phyloP scores from a whole-genome alignment of 768 basidiomycete genomes.

The Phylloporus sp. region DNA sequence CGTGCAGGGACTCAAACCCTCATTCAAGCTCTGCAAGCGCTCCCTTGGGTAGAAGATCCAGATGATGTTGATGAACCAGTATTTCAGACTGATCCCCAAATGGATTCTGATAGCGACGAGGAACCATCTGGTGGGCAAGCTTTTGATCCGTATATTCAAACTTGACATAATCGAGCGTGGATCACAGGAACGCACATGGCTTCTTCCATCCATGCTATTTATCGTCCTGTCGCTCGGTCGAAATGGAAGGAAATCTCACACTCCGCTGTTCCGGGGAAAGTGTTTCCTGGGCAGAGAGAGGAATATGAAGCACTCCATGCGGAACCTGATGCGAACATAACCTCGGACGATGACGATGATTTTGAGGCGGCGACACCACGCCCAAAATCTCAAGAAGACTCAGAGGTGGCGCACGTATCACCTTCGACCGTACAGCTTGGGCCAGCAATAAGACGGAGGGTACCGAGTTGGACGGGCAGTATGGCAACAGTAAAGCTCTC shows the following conservation, averaged over 20 bases:
- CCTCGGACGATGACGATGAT: slow-evolving; percentile 54
- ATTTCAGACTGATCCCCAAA: slow-evolving; percentile 35
- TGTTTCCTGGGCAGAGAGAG: slow-evolving; percentile 9
- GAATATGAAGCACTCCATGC: slow-evolving; percentile 32
- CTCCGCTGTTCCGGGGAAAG: slow-evolving; percentile 10
- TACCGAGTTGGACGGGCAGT: slow-evolving; percentile 47
- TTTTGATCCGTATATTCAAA: slow-evolving; percentile 8
- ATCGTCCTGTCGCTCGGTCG: slow-evolving; percentile 72
- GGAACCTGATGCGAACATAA: slow-evolving; percentile 30
- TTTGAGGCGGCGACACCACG: slow-evolving; percentile 53
- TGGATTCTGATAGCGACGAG: slow-evolving; percentile 62
- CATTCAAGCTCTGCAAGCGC: slow-evolving; percentile 81
- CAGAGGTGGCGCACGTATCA: slow-evolving; percentile 1
- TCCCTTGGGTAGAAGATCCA: slow-evolving; percentile 68
- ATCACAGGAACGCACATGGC: slow-evolving; percentile 48
- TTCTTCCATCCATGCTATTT: slow-evolving; percentile 85
- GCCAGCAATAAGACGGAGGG: slow-evolving; percentile 20
- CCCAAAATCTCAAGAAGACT: slow-evolving; percentile 19
- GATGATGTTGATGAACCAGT: slow-evolving; percentile 65
- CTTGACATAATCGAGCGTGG: slow-evolving; percentile 1
- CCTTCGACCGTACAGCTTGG: slow-evolving; percentile 15
- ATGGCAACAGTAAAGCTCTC: slow-evolving; percentile 68
- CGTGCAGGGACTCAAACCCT: slow-evolving; percentile 84
- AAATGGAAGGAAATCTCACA: slow-evolving; percentile 36
- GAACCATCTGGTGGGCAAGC: slow-evolving; percentile 38